These are phyloP conservation scores for Silybum marianum DNA, from an alignment of 129 eudicot species.

Conservation along the genomic window DNA sequence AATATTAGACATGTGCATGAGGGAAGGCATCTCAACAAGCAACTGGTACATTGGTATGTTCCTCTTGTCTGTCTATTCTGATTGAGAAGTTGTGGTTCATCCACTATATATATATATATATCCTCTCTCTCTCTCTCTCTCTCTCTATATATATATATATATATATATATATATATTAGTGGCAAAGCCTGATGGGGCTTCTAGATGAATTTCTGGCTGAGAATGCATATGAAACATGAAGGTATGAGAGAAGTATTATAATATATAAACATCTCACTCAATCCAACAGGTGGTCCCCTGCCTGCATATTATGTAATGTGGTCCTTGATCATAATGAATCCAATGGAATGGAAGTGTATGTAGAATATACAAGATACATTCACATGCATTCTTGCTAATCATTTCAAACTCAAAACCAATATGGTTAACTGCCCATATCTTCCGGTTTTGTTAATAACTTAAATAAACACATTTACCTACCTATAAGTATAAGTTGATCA, in stretches of 20 bases:
- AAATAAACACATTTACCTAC: too few relatives aligned
- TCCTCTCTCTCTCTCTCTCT: too few relatives aligned
- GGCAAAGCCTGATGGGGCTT: constrained; percentile 3
- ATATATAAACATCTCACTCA: neutral
- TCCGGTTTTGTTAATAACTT: too few relatives aligned
- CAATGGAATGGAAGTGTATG: neutral
- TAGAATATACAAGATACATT: neutral
- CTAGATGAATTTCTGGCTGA: constrained; percentile 9
- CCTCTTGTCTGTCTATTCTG: constrained; percentile 23
- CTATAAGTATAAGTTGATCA: too few relatives aligned
- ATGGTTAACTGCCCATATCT: too few relatives aligned
- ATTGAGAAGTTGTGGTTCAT: constrained; percentile 26
- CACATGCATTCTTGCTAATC: neutral
- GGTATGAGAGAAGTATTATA: neutral
- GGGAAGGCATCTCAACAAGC: constrained; percentile 10
- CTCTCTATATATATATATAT: too few relatives aligned
- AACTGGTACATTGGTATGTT: neutral
- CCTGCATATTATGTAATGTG: neutral
- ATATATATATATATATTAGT: too few relatives aligned
- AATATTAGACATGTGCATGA: neutral
- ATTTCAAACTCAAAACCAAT: constrained; percentile 6
- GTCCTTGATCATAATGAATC: constrained; percentile 4
- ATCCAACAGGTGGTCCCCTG: too few relatives aligned
- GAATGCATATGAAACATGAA: constrained; percentile 11
- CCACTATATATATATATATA: too few relatives aligned